These are phyloP conservation scores for Cutaneotrichosporon sp. DNA, from an alignment of 1,284 basidiomycete genomes.

Conservation along the genomic window DNA sequence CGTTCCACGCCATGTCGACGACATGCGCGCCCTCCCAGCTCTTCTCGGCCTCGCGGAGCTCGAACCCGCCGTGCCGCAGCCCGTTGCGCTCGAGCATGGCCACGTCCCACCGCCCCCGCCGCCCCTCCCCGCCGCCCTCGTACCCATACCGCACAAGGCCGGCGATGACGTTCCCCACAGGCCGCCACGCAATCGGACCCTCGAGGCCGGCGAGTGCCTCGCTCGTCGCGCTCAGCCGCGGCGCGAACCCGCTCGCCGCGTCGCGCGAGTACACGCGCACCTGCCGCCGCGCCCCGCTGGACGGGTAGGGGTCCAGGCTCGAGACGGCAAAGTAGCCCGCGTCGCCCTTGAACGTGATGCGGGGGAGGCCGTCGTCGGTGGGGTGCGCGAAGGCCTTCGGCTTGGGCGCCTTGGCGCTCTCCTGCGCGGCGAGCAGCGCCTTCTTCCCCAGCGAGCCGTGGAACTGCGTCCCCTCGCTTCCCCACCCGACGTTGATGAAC, in stretches of 20 bases:
- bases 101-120: conserved; percentile 69
- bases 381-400: conserved; percentile 54
- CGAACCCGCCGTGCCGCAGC: conserved; percentile 86
- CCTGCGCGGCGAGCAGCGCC: conserved; percentile 60
- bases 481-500: conserved; percentile 96
- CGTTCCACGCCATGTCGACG: conserved; percentile 80
- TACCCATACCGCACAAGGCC: conserved; percentile 78
- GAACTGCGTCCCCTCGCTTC: conserved; percentile 95
- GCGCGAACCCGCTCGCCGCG: conserved; percentile 56
- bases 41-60: conserved; percentile 60
- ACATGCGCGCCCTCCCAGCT: conserved; percentile 58
- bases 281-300: conserved; percentile 56
- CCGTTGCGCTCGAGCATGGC: conserved; percentile 97
- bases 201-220: conserved; percentile 83
- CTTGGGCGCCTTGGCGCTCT: conserved; percentile 57
- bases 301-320: conserved; percentile 58
- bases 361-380: conserved; percentile 71
- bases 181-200: conserved; percentile 79
- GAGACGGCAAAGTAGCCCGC: conserved; percentile 86
- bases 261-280: conserved; percentile 78
- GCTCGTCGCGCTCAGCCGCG: conserved; percentile 76
- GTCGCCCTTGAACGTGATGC: conserved; percentile 92
- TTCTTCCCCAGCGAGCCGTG: conserved; percentile 93
- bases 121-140: conserved; percentile 65
- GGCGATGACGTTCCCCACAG: conserved; percentile 83